phyloP scores from a whole-genome alignment of 1,284 basidiomycete genomes.

The Ustilago crameri region DNA sequence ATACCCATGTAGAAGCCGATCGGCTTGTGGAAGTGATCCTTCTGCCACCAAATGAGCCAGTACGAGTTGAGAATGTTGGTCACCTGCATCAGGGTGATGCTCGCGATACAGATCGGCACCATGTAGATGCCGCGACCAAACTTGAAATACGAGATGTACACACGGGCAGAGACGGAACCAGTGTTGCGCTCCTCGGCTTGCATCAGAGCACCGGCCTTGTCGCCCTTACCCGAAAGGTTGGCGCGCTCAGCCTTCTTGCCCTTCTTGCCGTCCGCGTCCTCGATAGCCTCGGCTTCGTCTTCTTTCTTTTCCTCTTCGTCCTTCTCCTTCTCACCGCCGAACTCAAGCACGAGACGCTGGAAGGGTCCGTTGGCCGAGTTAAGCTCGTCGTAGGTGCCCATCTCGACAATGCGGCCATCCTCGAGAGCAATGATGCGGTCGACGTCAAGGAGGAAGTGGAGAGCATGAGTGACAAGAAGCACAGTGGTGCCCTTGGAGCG shows the following conservation, averaged over 20 bases:
- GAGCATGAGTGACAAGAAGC: constrained; percentile 68
- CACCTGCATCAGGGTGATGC: constrained; percentile 76
- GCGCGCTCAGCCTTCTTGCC: constrained; percentile 38
- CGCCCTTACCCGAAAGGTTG: constrained; percentile 37
- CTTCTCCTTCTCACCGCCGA: constrained; percentile 66
- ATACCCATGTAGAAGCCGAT: constrained; percentile 77
- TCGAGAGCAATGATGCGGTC: constrained; percentile 79
- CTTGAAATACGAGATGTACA: constrained; percentile 77
- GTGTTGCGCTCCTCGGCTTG: constrained; percentile 66
- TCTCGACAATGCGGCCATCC: constrained; percentile 76
- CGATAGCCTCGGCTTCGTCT: constrained; percentile 50
- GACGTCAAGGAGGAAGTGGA: constrained; percentile 73
- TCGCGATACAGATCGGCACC: constrained; percentile 74
- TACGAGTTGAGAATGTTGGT: constrained; percentile 70
- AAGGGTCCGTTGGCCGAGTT: constrained; percentile 73
- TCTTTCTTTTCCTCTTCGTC: constrained; percentile 56
- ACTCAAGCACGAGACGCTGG: constrained; percentile 70
- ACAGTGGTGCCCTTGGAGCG: constrained; percentile 55
- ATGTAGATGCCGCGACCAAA: constrained; percentile 76
- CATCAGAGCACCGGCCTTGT: constrained; percentile 55
- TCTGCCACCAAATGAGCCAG: constrained; percentile 71
- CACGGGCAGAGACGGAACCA: constrained; percentile 68
- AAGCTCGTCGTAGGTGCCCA: constrained; percentile 75
- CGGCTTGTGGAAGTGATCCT: constrained; percentile 71
- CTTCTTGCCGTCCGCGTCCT: constrained; percentile 31